A percentile compares a stretch with the other conserved stretches of the same genome.
Conservation (phyloP, 225 moss, liverwort and hornwort species). For the Rhytidiadelphus loreus region DNA sequence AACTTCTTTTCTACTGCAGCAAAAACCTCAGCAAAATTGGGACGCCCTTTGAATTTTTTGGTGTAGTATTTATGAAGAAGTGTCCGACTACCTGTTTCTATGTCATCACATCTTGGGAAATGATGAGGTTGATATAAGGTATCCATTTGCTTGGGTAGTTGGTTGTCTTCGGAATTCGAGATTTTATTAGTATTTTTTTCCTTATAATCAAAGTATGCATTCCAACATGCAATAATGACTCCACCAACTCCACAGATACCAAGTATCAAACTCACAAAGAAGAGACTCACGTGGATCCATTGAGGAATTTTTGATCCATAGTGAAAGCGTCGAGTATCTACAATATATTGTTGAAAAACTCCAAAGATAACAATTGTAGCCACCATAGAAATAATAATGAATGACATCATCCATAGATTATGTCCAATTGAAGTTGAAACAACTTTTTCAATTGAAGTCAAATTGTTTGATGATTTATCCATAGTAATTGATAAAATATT, state of each 20-base stretch:
- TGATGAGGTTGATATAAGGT: background rate
- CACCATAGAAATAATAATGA: background rate
- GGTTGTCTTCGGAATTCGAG: background rate
- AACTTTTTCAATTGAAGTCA: background rate
- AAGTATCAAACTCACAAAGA: background rate
- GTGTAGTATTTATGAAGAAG: background rate
- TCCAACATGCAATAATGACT: background rate
- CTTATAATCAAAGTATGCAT: background rate
- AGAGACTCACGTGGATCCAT: background rate
- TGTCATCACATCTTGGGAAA: background rate
- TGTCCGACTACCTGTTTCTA: background rate
- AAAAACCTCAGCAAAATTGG: background rate
- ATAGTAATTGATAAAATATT: background rate
- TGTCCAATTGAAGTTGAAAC: background rate
- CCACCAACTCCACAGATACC: background rate
- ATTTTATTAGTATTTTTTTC: background rate
- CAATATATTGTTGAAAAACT: background rate
- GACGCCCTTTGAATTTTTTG: background rate
- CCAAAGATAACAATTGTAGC: background rate
- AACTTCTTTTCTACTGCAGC: too few species aligned
- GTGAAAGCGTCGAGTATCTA: background rate
- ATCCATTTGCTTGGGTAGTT: background rate
- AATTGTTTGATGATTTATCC: background rate
- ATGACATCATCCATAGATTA: background rate
- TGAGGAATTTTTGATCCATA: background rate